A percentile compares a stretch with the other conserved stretches of the same genome.
Evolutionary conservation across 129 eudicot species (phyloP).

Genomic region (Tanacetum coccineum): DNA sequence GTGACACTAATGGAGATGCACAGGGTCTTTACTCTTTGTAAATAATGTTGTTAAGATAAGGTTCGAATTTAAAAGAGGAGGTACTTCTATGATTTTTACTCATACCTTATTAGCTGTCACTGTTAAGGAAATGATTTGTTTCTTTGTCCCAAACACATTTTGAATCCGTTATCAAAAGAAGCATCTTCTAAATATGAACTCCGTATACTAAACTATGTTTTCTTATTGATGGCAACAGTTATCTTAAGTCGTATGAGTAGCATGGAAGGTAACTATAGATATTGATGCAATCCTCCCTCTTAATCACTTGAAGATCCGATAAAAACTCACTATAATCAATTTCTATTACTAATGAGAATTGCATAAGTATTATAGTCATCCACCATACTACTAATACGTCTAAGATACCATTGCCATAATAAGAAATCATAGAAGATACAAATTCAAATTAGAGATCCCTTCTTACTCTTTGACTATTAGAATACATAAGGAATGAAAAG

Average conservation of each 20-base stretch:
- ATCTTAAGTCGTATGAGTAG: not conserved
- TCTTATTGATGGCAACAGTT: not conserved
- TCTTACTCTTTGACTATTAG: not conserved
- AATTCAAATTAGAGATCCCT: not conserved
- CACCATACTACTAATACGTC: not conserved
- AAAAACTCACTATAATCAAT: not conserved
- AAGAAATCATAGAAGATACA: constrained; percentile 9
- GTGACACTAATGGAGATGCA: constrained; percentile 43
- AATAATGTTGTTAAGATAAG: constrained; percentile 43
- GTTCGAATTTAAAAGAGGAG: no score
- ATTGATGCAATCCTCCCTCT: not conserved
- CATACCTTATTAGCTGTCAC: not conserved
- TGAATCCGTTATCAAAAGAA: not conserved
- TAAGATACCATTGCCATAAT: constrained; percentile 6
- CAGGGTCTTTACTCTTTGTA: constrained; percentile 61
- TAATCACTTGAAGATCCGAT: no score
- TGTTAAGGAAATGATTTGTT: constrained; percentile 1
- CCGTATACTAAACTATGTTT: constrained; percentile 1
- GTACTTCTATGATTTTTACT: constrained; percentile 22
- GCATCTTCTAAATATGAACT: not conserved
- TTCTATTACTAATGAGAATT: not conserved
- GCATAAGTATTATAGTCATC: constrained; percentile 1
- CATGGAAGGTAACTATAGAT: constrained; percentile 4
- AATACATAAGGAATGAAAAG: not conserved
- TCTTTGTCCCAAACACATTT: not conserved